Percentiles rank a stretch among this genome's conserved stretches.
Evolutionary conservation across 352 stramenopile species (phyloP).

Genomic region (Phytophthora cactorum): DNA sequence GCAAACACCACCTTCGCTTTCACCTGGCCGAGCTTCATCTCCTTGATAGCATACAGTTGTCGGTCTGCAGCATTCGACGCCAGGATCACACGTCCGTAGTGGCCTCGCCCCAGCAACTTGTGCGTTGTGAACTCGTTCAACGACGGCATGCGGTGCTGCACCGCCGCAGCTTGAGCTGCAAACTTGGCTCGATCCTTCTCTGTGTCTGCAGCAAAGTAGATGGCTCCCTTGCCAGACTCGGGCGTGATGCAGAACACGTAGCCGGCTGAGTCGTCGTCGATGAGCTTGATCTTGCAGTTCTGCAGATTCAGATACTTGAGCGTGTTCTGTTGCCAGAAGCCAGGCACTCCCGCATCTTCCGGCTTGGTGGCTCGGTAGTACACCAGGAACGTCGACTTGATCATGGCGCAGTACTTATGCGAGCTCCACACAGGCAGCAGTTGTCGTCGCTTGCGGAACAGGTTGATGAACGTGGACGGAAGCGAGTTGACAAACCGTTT

Average conservation of each 20-base stretch:
- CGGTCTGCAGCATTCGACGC: constrained; percentile 42
- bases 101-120: constrained; percentile 82
- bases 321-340: constrained; percentile 33
- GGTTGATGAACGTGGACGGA: constrained; percentile 80
- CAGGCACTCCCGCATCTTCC: constrained; percentile 41
- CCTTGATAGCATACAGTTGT: constrained; percentile 86
- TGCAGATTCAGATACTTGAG: constrained; percentile 85
- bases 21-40: constrained; percentile 91
- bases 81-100: constrained; percentile 88
- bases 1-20: constrained; percentile 89
- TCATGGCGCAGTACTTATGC: constrained; percentile 87
- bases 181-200: constrained; percentile 90
- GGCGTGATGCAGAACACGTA: constrained; percentile 82
- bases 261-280: constrained; percentile 81
- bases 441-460: constrained; percentile 87
- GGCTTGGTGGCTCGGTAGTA: constrained; percentile 81
- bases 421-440: constrained; percentile 85
- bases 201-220: constrained; percentile 82
- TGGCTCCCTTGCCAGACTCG: constrained; percentile 64
- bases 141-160: constrained; percentile 64
- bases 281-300: constrained; percentile 76
- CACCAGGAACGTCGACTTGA: constrained; percentile 87
- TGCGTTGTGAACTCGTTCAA: constrained; percentile 82
- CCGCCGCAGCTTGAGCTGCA: constrained; percentile 50
- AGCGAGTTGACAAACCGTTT: constrained; percentile 88